Evolutionary conservation across 768 basidiomycete species (phyloP).

Genomic region (Cytidiella melzeri): DNA sequence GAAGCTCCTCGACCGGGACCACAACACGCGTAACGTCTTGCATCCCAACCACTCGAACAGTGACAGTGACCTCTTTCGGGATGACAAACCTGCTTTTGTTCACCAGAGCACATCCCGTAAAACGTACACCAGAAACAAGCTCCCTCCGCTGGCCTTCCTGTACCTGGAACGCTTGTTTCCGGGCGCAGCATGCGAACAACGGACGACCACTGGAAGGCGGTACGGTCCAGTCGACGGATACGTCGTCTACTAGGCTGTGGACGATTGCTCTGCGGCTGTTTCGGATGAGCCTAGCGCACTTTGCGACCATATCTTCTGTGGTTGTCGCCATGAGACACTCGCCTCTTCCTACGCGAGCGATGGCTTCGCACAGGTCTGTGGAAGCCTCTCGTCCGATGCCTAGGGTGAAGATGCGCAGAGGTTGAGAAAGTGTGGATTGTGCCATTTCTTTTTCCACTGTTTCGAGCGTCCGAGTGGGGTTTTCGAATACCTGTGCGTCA

Average conservation of each 20-base stretch:
- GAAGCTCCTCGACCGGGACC: slow-evolving; percentile 21
- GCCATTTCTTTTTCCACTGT: slow-evolving; percentile 27
- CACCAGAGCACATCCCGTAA: slow-evolving; percentile 28
- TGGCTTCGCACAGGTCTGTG: slow-evolving; percentile 42
- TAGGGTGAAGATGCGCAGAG: slow-evolving; percentile 48
- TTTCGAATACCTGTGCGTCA: slow-evolving; percentile 9
- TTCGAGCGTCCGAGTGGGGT: slow-evolving; percentile 12
- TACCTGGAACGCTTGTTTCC: background rate
- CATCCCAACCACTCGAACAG: slow-evolving; percentile 18
- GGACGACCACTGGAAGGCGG: background rate
- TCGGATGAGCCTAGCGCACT: slow-evolving; percentile 43
- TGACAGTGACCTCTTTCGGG: slow-evolving; percentile 24
- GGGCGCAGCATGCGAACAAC: background rate
- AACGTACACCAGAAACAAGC: slow-evolving; percentile 28
- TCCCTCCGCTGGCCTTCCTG: background rate
- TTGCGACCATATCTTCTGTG: slow-evolving; percentile 39
- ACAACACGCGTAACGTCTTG: slow-evolving; percentile 10
- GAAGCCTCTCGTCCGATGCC: slow-evolving; percentile 51
- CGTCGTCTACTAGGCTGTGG: slow-evolving; percentile 38
- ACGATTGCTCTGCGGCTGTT: too few relatives aligned
- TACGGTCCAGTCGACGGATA: slow-evolving; percentile 43
- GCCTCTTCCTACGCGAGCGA: slow-evolving; percentile 52
- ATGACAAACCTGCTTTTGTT: slow-evolving; percentile 4
- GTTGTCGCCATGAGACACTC: slow-evolving; percentile 39
- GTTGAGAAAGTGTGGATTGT: slow-evolving; percentile 22